Percentiles rank a stretch among this genome's conserved stretches.
Evolutionary conservation across 1,139 yeast genomes (phyloP).

Genomic region (Zhuliangozyma parablackwelliae): DNA sequence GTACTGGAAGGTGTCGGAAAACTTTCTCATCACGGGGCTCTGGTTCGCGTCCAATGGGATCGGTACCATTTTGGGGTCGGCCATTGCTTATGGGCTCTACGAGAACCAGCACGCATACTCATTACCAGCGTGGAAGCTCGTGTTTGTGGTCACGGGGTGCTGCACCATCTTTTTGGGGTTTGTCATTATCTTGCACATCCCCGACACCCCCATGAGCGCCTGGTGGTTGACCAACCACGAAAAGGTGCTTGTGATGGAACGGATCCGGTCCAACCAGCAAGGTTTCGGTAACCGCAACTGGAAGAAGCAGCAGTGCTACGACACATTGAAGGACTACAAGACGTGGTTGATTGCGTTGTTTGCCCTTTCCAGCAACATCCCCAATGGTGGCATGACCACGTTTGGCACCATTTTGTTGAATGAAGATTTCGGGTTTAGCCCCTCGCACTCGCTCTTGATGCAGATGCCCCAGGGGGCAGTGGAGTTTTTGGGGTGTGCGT

Average conservation of each 20-base stretch:
- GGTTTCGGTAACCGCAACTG: slow-evolving; percentile 55
- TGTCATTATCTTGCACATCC: slow-evolving; percentile 20
- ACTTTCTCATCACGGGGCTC: slow-evolving; percentile 19
- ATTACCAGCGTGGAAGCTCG: slow-evolving; percentile 28
- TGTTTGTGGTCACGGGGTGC: slow-evolving; percentile 27
- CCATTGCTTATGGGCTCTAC: slow-evolving; percentile 21
- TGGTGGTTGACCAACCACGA: slow-evolving; percentile 45
- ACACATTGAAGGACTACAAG: slow-evolving; percentile 46
- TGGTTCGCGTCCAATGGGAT: slow-evolving; percentile 32
- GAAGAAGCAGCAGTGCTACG: slow-evolving; percentile 50
- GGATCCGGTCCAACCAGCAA: slow-evolving; percentile 39
- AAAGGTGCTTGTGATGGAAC: slow-evolving; percentile 31
- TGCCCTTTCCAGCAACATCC: slow-evolving; percentile 25
- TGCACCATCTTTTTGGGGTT: slow-evolving; percentile 25
- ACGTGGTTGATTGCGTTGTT: slow-evolving; percentile 39
- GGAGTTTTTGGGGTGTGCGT: slow-evolving; percentile 39
- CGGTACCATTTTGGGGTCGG: slow-evolving; percentile 23
- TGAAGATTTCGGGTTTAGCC: slow-evolving; percentile 39
- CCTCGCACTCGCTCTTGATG: slow-evolving; percentile 24
- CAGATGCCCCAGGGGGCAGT: slow-evolving; percentile 36
- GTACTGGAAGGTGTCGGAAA: slow-evolving; percentile 23
- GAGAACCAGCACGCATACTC: slow-evolving; percentile 13
- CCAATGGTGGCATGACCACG: slow-evolving; percentile 38
- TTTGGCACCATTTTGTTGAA: slow-evolving; percentile 44
- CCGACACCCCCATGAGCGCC: slow-evolving; percentile 27